Evolutionary conservation across 257 asterid genomes (phyloP).

Genomic region (Marsdenia floribunda): DNA sequence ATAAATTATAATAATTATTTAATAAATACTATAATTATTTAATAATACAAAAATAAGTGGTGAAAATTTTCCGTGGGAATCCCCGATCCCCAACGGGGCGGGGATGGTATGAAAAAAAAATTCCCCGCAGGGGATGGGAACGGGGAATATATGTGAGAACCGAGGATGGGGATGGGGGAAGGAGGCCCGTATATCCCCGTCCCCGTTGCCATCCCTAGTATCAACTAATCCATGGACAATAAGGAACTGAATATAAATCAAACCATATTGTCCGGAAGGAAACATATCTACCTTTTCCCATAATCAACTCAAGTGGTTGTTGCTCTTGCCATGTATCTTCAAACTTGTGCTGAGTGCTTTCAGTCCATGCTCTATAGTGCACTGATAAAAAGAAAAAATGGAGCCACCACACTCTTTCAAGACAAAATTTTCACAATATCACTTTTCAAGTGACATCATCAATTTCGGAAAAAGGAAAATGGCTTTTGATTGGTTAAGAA

Average conservation of each 20-base stretch:
- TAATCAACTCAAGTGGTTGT: constrained; percentile 78
- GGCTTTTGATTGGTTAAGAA: not conserved
- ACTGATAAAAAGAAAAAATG: constrained; percentile 35
- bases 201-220: no score
- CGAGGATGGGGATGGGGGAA: no score
- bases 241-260: not conserved
- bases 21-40: no score
- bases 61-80: no score
- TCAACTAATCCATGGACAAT: not conserved
- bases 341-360: constrained; percentile 80
- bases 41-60: no score
- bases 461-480: not conserved
- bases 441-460: no score
- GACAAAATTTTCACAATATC: not conserved
- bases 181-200: no score
- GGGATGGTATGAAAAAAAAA: no score
- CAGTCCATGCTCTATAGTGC: constrained; percentile 94
- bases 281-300: constrained; percentile 68
- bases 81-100: no score
- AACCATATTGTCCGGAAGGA: not conserved
- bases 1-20: no score
- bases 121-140: no score
- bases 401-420: not conserved
- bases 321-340: constrained; percentile 98
- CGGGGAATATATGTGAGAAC: no score